Conservation (phyloP, 2,329 filamentous ascomycete genomes). For the Neocatenulostroma microsporum region DNA sequence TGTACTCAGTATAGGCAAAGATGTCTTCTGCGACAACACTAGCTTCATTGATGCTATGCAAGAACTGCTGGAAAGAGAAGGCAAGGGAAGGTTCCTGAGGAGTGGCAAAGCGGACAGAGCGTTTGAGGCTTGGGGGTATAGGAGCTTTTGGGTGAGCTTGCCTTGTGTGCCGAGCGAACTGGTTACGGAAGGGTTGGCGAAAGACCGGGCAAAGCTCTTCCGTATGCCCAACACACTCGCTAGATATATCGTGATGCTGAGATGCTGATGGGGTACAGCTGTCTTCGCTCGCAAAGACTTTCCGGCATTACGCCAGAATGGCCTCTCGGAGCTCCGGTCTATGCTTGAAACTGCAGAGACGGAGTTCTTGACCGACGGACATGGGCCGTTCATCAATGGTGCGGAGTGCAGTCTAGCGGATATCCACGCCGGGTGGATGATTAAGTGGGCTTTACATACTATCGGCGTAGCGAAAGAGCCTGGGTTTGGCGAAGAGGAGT, state of each 20-base stretch:
- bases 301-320: conserved; percentile 12
- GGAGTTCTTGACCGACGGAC: conserved; percentile 12
- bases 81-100: conserved; percentile 12
- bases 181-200: conserved; percentile 13
- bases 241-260: not conserved
- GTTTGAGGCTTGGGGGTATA: conserved; percentile 17
- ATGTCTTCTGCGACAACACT: conserved; percentile 21
- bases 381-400: conserved; percentile 14
- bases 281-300: conserved; percentile 18
- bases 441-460: conserved; percentile 18
- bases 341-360: conserved; percentile 14
- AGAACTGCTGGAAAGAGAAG: conserved; percentile 9
- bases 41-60: conserved; percentile 15
- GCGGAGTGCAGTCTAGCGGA: conserved; percentile 12
- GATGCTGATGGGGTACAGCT: conserved; percentile 1
- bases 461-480: conserved; percentile 12
- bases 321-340: conserved; percentile 12
- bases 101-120: conserved; percentile 8
- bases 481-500: conserved; percentile 12
- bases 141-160: conserved; percentile 16
- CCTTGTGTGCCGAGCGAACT: conserved; percentile 14
- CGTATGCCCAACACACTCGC: conserved; percentile 4
- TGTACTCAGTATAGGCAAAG: conserved; percentile 20
- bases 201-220: conserved; percentile 16
- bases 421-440: conserved; percentile 18